Evolutionary conservation across 805 yeast genomes (phyloP).

Genomic region (Monosporozyma unispora): DNA sequence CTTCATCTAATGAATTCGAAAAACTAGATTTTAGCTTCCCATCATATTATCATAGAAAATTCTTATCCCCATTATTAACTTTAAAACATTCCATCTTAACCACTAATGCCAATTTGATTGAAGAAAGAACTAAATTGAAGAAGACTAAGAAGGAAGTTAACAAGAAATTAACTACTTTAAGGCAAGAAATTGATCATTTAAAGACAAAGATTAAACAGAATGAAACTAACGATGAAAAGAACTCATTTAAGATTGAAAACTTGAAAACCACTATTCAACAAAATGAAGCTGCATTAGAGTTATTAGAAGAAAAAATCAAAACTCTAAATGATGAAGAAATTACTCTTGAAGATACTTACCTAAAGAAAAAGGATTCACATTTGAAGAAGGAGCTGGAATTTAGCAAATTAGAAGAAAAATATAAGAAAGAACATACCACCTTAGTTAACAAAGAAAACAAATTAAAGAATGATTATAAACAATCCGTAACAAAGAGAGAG

Average conservation of each 20-base stretch:
- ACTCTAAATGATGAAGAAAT: slow-evolving; percentile 10
- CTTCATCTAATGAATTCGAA: slow-evolving; percentile 12
- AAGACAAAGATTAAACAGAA: slow-evolving; percentile 40
- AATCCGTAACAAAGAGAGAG: slow-evolving; percentile 16
- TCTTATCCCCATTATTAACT: slow-evolving; percentile 52
- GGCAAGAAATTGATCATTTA: slow-evolving; percentile 48
- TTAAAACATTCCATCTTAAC: slow-evolving; percentile 57
- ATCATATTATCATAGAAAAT: slow-evolving; percentile 31
- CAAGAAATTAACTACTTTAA: slow-evolving; percentile 41
- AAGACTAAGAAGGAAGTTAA: slow-evolving; percentile 49
- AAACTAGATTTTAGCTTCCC: slow-evolving; percentile 28
- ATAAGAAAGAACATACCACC: slow-evolving; percentile 8
- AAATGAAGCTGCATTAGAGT: slow-evolving; percentile 29
- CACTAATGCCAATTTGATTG: slow-evolving; percentile 48
- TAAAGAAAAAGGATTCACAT: slow-evolving; percentile 30
- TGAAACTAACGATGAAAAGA: slow-evolving; percentile 49
- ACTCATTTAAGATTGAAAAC: slow-evolving; percentile 42
- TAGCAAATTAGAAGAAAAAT: slow-evolving; percentile 18
- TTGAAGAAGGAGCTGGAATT: slow-evolving; percentile 29
- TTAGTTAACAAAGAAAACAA: slow-evolving; percentile 7
- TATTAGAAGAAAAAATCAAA: slow-evolving; percentile 18
- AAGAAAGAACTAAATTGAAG: slow-evolving; percentile 50
- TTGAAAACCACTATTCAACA: slow-evolving; percentile 35
- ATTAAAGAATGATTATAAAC: slow-evolving; percentile 17
- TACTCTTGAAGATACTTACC: slow-evolving; percentile 30